Conservation (phyloP, 306 rosid species). For the Alnus glutinosa region DNA sequence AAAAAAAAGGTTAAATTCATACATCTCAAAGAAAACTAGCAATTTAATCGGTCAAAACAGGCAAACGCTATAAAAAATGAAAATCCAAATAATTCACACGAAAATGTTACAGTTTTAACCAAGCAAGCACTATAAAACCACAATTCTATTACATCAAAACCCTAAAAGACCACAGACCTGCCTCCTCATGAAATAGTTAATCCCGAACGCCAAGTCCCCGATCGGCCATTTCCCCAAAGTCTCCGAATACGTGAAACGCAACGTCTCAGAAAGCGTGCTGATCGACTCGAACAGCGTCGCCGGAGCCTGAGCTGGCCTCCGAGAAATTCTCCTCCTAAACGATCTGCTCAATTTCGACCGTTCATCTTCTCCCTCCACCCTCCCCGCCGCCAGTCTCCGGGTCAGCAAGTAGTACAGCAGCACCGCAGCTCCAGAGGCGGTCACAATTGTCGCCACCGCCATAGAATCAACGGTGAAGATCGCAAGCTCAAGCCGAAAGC, state of each 20-base stretch:
- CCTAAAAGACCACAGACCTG: slow-evolving; percentile 51
- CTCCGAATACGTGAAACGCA: slow-evolving; percentile 85
- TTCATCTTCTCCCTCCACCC: slow-evolving; percentile 46
- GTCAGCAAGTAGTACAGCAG: slow-evolving; percentile 59
- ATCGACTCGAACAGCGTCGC: slow-evolving; percentile 85
- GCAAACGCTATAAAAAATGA: background rate
- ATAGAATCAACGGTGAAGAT: slow-evolving; percentile 37
- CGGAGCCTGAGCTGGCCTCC: slow-evolving; percentile 97
- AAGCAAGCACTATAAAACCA: background rate
- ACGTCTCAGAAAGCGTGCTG: slow-evolving; percentile 75
- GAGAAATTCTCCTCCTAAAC: slow-evolving; percentile 56
- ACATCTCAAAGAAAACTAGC: background rate
- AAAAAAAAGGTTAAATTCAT: background rate
- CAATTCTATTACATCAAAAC: background rate
- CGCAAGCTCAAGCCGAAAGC: slow-evolving; percentile 2
- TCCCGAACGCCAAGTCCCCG: slow-evolving; percentile 97
- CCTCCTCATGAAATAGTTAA: slow-evolving; percentile 85
- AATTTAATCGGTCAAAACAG: background rate
- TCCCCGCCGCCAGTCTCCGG: slow-evolving; percentile 43
- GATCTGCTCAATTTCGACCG: slow-evolving; percentile 67
- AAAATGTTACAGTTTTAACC: background rate
- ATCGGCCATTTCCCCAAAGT: slow-evolving; percentile 97
- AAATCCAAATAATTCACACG: background rate
- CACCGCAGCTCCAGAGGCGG: slow-evolving; percentile 93
- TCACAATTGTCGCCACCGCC: slow-evolving; percentile 96